Evolutionary conservation across 1,284 basidiomycete genomes (phyloP).

Genomic region (Apiotrichum gracile): DNA sequence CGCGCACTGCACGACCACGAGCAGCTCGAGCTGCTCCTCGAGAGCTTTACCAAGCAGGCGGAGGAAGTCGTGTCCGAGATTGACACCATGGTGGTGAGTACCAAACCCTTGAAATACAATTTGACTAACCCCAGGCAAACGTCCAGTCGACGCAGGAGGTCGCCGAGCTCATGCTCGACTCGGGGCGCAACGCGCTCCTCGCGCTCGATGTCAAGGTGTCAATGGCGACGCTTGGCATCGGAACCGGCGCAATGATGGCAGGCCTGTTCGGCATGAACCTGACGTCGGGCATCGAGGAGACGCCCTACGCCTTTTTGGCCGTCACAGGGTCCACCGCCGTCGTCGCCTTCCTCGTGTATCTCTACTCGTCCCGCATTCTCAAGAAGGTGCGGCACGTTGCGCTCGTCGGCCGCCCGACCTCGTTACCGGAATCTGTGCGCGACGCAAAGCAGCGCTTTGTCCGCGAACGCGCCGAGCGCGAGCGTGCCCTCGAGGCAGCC

Average conservation of each 20-base stretch:
- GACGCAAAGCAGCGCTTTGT: conserved; percentile 16
- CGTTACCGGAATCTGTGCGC: conserved; percentile 10
- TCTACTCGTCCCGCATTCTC: conserved; percentile 37
- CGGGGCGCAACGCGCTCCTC: conserved; percentile 86
- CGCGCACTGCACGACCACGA: conserved; percentile 73
- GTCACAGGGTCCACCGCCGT: conserved; percentile 36
- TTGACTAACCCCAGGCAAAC: conserved; percentile 54
- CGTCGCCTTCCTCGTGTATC: conserved; percentile 35
- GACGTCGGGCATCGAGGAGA: conserved; percentile 42
- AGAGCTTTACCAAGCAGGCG: conserved; percentile 90
- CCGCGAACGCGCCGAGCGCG: conserved; percentile 8
- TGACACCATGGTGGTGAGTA: conserved; percentile 69
- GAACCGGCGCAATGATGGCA: conserved; percentile 83
- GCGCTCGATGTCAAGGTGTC: conserved; percentile 89
- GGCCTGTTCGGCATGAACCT: conserved; percentile 96
- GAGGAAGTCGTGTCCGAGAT: conserved; percentile 93
- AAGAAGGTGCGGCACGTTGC: conserved; percentile 41
- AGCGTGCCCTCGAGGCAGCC: conserved; percentile 6
- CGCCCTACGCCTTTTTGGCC: conserved; percentile 45
- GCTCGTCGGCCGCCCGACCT: conserved; percentile 15
- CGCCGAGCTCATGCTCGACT: conserved; percentile 92
- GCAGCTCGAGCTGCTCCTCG: conserved; percentile 85
- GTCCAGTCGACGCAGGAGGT: conserved; percentile 96
- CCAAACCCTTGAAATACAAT: conserved; percentile 16
- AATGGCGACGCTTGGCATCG: conserved; percentile 90